A percentile compares a stretch with the other conserved stretches of the same genome.
Conservation (phyloP, 106 monocot genomes). For the Platanthera guangdongensis region DNA sequence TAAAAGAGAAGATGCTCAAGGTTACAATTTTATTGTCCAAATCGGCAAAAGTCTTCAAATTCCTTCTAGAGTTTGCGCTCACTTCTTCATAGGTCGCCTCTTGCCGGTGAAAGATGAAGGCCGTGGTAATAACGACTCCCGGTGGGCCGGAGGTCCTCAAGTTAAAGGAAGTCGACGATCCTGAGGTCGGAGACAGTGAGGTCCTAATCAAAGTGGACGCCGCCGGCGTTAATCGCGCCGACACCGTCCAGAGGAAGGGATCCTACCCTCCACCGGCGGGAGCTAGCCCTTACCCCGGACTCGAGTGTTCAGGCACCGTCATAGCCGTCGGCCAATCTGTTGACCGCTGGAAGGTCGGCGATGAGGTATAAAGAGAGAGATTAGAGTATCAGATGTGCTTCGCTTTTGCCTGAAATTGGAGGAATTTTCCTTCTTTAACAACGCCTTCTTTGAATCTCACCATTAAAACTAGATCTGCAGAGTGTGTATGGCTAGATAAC, state of each 20-base stretch:
- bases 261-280: conserved; percentile 53
- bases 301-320: conserved; percentile 87
- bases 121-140: conserved; percentile 52
- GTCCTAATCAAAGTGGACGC: conserved; percentile 76
- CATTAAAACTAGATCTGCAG: too few relatives aligned
- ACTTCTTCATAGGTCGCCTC: too few relatives aligned
- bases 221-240: conserved; percentile 71
- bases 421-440: not conserved
- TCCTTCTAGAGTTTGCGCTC: too few relatives aligned
- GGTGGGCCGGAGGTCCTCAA: conserved; percentile 76
- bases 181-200: conserved; percentile 36
- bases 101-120: conserved; percentile 29
- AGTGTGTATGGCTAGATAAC: too few relatives aligned
- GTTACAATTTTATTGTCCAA: too few relatives aligned
- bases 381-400: not conserved
- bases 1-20: too few relatives aligned
- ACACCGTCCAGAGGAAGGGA: conserved; percentile 72
- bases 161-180: conserved; percentile 51
- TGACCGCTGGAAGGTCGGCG: conserved; percentile 62
- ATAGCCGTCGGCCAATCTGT: conserved; percentile 53
- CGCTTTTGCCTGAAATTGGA: not conserved
- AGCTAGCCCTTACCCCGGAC: conserved; percentile 67
- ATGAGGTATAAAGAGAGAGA: conserved; percentile 36
- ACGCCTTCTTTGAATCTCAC: too few relatives aligned
- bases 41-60: too few relatives aligned